phyloP scores from a whole-genome alignment of 768 basidiomycete genomes.

The Trametes gibbosa region DNA sequence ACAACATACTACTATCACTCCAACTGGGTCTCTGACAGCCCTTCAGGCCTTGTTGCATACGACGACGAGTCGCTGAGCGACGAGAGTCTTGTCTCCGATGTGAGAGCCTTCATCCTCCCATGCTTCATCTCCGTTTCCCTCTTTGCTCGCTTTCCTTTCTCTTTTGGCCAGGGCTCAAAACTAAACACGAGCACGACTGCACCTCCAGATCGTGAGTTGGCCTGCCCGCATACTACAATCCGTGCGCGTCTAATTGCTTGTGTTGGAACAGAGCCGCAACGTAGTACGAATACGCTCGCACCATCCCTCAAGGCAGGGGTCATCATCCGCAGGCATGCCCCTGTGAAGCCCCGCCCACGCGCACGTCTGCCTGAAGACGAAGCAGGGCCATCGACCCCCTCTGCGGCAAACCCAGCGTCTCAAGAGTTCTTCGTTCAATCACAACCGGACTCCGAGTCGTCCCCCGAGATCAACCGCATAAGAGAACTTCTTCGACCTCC shows the following conservation, averaged over 20 bases:
- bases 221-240: neutral
- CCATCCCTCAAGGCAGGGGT: slow-evolving; percentile 44
- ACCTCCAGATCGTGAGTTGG: slow-evolving; percentile 42
- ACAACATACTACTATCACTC: too few relatives aligned
- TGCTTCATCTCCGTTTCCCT: slow-evolving; percentile 54
- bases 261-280: neutral
- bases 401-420: slow-evolving; percentile 20
- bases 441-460: neutral
- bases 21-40: neutral
- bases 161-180: slow-evolving; percentile 56
- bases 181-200: slow-evolving; percentile 25
- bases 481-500: slow-evolving; percentile 59
- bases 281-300: neutral
- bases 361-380: slow-evolving; percentile 49
- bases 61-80: slow-evolving; percentile 64
- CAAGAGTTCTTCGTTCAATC: neutral
- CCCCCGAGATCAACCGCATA: slow-evolving; percentile 49
- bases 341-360: slow-evolving; percentile 48
- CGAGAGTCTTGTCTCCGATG: slow-evolving; percentile 43
- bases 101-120: slow-evolving; percentile 52
- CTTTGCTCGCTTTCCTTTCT: slow-evolving; percentile 58
- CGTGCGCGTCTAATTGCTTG: neutral
- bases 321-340: slow-evolving; percentile 52
- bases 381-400: slow-evolving; percentile 4
- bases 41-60: slow-evolving; percentile 58